Conservation (phyloP, 1,284 basidiomycete species). For the Apiotrichum laibachii region DNA sequence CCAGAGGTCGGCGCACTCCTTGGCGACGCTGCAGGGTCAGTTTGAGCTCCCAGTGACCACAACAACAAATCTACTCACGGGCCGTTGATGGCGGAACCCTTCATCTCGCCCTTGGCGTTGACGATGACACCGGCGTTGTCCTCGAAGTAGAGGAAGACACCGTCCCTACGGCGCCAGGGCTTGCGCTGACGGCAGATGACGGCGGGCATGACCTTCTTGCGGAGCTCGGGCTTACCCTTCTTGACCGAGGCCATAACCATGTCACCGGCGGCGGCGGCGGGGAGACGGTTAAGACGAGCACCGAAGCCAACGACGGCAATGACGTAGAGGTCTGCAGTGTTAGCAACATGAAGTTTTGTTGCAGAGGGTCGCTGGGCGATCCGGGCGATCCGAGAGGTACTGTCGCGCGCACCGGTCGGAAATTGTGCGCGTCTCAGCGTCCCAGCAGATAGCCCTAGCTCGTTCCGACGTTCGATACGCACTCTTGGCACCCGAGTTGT, state of each 20-base stretch:
- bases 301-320: conserved; percentile 69
- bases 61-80: conserved; percentile 65
- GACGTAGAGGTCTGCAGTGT: conserved; percentile 49
- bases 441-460: not conserved
- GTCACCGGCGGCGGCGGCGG: conserved; percentile 96
- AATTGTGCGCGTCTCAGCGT: not conserved
- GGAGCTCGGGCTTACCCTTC: conserved; percentile 99
- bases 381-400: too few relatives aligned
- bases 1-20: conserved; percentile 84
- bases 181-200: conserved; percentile 98
- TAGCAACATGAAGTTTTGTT: not conserved
- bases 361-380: too few relatives aligned
- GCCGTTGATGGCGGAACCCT: conserved; percentile 97
- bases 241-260: conserved; percentile 99
- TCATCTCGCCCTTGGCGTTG: conserved; percentile 99
- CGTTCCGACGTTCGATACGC: conserved; percentile 21
- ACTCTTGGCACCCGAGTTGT: conserved; percentile 98
- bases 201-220: conserved; percentile 99
- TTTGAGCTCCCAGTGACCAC: conserved; percentile 51
- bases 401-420: too few relatives aligned
- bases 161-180: conserved; percentile 95
- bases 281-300: conserved; percentile 94
- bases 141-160: conserved; percentile 98
- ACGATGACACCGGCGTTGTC: conserved; percentile 97
- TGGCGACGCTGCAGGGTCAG: conserved; percentile 41